Evolutionary conservation across 176 grass and related monocot genomes (phyloP).

Genomic region (Carex cristatella): DNA sequence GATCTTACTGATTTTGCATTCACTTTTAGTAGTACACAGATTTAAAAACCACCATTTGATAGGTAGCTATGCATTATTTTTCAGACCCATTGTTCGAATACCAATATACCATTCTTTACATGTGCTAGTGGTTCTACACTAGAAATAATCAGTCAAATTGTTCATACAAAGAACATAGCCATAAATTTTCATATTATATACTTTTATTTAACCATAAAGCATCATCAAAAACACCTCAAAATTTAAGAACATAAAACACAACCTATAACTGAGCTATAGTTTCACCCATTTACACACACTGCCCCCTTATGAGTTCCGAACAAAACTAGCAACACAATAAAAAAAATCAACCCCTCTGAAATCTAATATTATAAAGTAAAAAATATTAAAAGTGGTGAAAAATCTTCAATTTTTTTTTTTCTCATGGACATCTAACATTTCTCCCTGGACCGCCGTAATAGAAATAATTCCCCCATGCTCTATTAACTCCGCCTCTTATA

Average conservation of each 20-base stretch:
- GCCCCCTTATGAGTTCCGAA: neutral
- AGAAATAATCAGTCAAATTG: neutral
- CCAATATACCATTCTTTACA: neutral
- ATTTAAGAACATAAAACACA: slow-evolving; percentile 6
- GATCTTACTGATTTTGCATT: neutral
- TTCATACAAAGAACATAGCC: neutral
- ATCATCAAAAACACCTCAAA: slow-evolving; percentile 8
- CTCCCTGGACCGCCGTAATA: slow-evolving; percentile 83
- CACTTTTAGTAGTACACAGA: neutral
- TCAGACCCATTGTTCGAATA: neutral
- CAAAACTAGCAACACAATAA: slow-evolving; percentile 20
- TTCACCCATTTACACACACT: slow-evolving; percentile 22
- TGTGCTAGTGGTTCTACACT: neutral
- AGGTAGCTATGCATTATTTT: neutral
- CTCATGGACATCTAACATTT: slow-evolving; percentile 56
- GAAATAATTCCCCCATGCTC: slow-evolving; percentile 66
- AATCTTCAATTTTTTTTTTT: slow-evolving; percentile 1
- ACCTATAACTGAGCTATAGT: slow-evolving; percentile 21
- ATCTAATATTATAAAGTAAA: slow-evolving; percentile 11
- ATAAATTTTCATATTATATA: neutral
- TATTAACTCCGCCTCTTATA: slow-evolving; percentile 55
- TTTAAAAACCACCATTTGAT: neutral
- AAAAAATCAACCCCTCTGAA: slow-evolving; percentile 12
- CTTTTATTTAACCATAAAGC: neutral
- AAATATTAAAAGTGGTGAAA: neutral